Evolutionary conservation across 495 filamentous ascomycete genomes (phyloP).

Genomic region (Massariosphaeria phaeospora): DNA sequence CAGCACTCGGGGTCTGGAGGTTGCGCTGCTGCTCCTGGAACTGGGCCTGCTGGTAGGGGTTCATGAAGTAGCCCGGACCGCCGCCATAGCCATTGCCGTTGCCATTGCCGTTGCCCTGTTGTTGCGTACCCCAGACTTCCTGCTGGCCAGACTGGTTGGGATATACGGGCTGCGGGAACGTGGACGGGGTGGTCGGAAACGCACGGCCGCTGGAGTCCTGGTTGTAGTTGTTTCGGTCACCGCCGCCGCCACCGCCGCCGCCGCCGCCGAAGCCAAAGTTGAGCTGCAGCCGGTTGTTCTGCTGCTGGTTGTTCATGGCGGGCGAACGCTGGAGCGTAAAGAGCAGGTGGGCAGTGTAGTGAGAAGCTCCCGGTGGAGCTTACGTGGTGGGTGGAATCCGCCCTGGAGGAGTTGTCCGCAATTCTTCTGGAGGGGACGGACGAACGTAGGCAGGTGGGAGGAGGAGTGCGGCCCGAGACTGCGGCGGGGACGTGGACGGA

Average conservation of each 20-base stretch:
- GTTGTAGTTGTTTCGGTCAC: slow-evolving; percentile 31
- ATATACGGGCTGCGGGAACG: slow-evolving; percentile 87
- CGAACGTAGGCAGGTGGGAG: not conserved
- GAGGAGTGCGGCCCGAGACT: not conserved
- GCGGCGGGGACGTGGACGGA: slow-evolving; percentile 4
- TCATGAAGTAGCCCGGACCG: slow-evolving; percentile 65
- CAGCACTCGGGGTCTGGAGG: slow-evolving; percentile 49
- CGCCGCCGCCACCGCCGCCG: slow-evolving; percentile 33
- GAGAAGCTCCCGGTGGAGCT: too few species aligned
- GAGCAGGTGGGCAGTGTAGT: too few species aligned
- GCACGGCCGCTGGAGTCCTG: slow-evolving; percentile 51
- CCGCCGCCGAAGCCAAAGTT: slow-evolving; percentile 43
- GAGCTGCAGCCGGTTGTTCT: slow-evolving; percentile 41
- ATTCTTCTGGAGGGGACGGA: slow-evolving; percentile 16
- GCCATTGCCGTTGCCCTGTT: slow-evolving; percentile 30
- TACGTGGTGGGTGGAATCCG: too few species aligned
- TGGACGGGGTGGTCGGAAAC: slow-evolving; percentile 95
- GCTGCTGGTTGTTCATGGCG: slow-evolving; percentile 29
- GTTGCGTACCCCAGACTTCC: slow-evolving; percentile 49
- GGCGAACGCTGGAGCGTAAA: too few species aligned
- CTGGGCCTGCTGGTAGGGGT: slow-evolving; percentile 52
- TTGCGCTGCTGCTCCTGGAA: slow-evolving; percentile 56
- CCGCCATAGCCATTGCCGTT: slow-evolving; percentile 40
- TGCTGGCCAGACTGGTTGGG: slow-evolving; percentile 50
- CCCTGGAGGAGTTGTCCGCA: slow-evolving; percentile 5